These are phyloP conservation scores for Austroboletus rostrupii DNA, from an alignment of 1,284 basidiomycete genomes.

Conservation along the genomic window DNA sequence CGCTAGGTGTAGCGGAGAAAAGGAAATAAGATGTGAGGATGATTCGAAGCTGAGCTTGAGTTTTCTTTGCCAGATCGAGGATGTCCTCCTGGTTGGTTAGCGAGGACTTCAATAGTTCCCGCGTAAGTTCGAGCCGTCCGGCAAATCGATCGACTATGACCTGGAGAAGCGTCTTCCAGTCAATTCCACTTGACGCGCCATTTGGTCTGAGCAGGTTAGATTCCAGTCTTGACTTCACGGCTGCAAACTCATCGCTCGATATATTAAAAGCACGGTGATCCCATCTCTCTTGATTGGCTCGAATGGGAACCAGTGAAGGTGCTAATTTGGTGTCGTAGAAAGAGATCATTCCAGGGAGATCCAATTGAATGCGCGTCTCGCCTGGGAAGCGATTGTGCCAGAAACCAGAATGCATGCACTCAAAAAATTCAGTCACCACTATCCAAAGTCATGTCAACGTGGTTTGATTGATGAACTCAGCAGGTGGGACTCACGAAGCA, in stretches of 20 bases:
- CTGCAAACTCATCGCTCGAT: conserved; percentile 17
- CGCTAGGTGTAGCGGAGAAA: conserved; percentile 1
- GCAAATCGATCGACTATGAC: conserved; percentile 42
- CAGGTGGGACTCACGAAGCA: neutral
- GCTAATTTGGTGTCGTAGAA: conserved; percentile 34
- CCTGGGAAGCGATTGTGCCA: conserved; percentile 37
- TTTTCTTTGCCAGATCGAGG: conserved; percentile 12
- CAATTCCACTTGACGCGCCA: conserved; percentile 32
- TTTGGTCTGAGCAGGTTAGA: conserved; percentile 15
- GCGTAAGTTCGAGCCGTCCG: conserved; percentile 38
- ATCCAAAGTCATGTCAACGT: neutral
- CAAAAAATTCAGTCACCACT: conserved; percentile 3
- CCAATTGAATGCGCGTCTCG: conserved; percentile 34
- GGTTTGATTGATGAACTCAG: neutral
- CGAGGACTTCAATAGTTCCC: conserved; percentile 32
- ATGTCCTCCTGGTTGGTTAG: conserved; percentile 4
- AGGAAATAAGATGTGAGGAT: conserved; percentile 27
- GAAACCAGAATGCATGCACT: conserved; percentile 25
- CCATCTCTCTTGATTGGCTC: conserved; percentile 24
- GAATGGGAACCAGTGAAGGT: conserved; percentile 27
- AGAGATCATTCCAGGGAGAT: conserved; percentile 29
- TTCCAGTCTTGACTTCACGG: conserved; percentile 20
- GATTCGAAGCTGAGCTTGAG: conserved; percentile 21
- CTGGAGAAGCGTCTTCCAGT: conserved; percentile 41
- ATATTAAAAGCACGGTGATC: conserved; percentile 32